A percentile compares a stretch with the other conserved stretches of the same genome.
phyloP scores from a whole-genome alignment of 495 filamentous ascomycete genomes.

The Neurospora sp. region DNA sequence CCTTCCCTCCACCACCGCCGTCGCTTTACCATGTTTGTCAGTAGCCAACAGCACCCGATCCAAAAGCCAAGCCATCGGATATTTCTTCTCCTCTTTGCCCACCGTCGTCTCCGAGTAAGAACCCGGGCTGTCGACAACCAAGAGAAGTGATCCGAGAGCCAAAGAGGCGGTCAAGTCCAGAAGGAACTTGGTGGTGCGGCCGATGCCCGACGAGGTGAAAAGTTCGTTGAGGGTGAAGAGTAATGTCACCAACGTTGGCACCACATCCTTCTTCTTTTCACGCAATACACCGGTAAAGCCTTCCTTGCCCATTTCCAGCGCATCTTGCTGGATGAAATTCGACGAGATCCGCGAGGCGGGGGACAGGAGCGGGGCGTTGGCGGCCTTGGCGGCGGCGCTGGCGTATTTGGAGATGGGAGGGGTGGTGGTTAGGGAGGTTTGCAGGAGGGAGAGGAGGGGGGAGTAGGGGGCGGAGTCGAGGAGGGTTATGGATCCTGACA shows the following conservation, averaged over 20 bases:
- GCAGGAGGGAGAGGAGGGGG: slow-evolving; percentile 45
- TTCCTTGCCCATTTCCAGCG: slow-evolving; percentile 41
- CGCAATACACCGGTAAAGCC: slow-evolving; percentile 32
- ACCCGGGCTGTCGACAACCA: slow-evolving; percentile 89
- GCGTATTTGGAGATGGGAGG: slow-evolving; percentile 46
- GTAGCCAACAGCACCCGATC: slow-evolving; percentile 61
- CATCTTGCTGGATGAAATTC: slow-evolving; percentile 50
- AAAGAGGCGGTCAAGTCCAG: slow-evolving; percentile 49
- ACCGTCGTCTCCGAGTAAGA: slow-evolving; percentile 75
- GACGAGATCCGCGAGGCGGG: slow-evolving; percentile 25
- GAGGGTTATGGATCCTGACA: slow-evolving; percentile 37
- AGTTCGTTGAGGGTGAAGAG: slow-evolving; percentile 98
- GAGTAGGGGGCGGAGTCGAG: slow-evolving; percentile 78
- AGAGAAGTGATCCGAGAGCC: slow-evolving; percentile 50
- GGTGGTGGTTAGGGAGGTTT: slow-evolving; percentile 31
- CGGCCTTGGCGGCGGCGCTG: slow-evolving; percentile 35
- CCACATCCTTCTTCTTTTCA: background rate
- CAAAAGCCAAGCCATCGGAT: slow-evolving; percentile 89
- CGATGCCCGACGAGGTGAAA: slow-evolving; percentile 60
- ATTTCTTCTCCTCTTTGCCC: slow-evolving; percentile 52
- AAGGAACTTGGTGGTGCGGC: slow-evolving; percentile 65
- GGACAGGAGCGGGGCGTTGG: slow-evolving; percentile 33
- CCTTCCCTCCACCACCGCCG: slow-evolving; percentile 18
- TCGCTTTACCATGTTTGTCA: slow-evolving; percentile 3
- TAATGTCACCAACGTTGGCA: slow-evolving; percentile 55